phyloP scores from a whole-genome alignment of 129 eudicot species.

The Logfia minima region DNA sequence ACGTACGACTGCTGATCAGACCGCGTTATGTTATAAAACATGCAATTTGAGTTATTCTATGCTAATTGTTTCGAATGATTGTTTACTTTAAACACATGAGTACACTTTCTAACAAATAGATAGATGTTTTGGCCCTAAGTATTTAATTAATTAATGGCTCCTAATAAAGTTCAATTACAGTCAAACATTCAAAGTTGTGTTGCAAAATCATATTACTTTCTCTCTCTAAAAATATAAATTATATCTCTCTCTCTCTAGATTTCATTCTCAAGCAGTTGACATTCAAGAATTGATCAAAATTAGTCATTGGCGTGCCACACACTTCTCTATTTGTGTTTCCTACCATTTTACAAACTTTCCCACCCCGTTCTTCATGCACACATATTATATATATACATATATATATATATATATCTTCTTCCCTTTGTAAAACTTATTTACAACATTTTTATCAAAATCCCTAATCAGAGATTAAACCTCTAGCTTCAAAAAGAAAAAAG shows the following conservation, averaged over 20 bases:
- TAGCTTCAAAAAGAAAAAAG: background rate
- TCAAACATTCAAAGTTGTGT: background rate
- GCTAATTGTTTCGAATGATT: background rate
- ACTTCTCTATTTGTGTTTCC: constrained; percentile 33
- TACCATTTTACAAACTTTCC: constrained; percentile 31
- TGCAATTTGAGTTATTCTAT: background rate
- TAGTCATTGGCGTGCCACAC: constrained; percentile 38
- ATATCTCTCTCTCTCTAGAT: background rate
- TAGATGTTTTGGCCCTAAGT: background rate
- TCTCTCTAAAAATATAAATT: no score
- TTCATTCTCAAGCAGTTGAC: constrained; percentile 35
- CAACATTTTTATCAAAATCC: constrained; percentile 18
- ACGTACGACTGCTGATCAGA: background rate
- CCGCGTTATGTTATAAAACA: background rate
- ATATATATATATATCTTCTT: background rate
- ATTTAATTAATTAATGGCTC: background rate
- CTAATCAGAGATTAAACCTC: background rate
- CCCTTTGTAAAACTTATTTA: constrained; percentile 1
- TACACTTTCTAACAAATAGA: background rate
- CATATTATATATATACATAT: background rate
- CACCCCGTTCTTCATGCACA: constrained; percentile 2
- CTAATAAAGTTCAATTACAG: background rate
- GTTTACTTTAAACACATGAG: background rate
- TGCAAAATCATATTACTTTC: background rate
- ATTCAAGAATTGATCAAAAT: constrained; percentile 13